phyloP scores from a whole-genome alignment of 345 rosid genomes.

The Adansonia digitata region DNA sequence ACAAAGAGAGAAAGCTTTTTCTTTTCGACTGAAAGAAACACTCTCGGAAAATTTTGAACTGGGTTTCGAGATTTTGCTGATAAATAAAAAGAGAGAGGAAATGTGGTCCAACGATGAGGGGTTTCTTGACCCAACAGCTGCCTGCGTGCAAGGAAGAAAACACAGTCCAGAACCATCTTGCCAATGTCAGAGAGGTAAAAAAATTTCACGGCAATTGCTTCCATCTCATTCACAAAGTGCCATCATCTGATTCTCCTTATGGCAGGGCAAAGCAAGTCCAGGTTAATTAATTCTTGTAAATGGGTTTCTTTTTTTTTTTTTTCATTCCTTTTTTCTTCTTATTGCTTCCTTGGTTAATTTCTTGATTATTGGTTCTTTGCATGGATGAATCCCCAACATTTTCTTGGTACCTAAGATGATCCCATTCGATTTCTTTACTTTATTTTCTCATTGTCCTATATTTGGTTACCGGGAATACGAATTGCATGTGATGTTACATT shows the following conservation, averaged over 20 bases:
- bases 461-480: not conserved
- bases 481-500: not conserved
- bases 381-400: no score
- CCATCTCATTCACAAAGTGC: constrained; percentile 70
- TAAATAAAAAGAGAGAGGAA: not conserved
- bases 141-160: constrained; percentile 33
- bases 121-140: constrained; percentile 53
- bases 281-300: constrained; percentile 36
- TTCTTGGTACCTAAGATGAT: not conserved
- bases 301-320: not conserved
- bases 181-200: constrained; percentile 56
- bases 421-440: not conserved
- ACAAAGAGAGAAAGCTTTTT: not conserved
- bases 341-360: not conserved
- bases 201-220: constrained; percentile 39
- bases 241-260: constrained; percentile 75
- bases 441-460: not conserved
- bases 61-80: not conserved
- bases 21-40: not conserved
- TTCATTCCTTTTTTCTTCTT: not conserved
- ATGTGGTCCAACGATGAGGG: constrained; percentile 38
- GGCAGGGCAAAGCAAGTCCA: constrained; percentile 81
- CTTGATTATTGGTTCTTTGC: not conserved
- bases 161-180: constrained; percentile 15
- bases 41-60: constrained; percentile 10